phyloP scores from a whole-genome alignment of 306 rosid genomes.

The Dalbergia cultrata region DNA sequence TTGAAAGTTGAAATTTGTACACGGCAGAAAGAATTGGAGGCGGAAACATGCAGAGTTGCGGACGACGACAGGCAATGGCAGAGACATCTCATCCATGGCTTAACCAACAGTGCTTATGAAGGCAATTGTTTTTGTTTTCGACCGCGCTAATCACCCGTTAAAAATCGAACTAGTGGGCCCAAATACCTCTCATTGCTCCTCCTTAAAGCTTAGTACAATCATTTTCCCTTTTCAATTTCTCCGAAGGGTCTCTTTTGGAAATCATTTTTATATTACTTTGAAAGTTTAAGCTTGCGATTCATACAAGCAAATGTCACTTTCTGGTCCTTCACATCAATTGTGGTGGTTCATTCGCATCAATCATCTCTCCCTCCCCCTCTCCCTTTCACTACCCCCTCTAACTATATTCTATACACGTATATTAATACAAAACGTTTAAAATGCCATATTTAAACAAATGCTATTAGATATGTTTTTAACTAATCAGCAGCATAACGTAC shows the following conservation, averaged over 20 bases:
- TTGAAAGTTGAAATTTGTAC: too few relatives aligned
- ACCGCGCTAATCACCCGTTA: constrained; percentile 43
- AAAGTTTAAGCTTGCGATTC: constrained; percentile 76
- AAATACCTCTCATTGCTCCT: constrained; percentile 71
- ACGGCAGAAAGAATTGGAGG: background rate
- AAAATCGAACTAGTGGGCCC: constrained; percentile 63
- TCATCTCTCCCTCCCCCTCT: constrained; percentile 45
- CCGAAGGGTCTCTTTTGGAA: constrained; percentile 47
- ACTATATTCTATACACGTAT: constrained; percentile 20
- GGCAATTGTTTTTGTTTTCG: constrained; percentile 19
- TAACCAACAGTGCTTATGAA: constrained; percentile 63
- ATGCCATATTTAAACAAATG: background rate
- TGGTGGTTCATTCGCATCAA: constrained; percentile 79
- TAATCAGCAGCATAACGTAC: background rate
- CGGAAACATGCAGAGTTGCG: constrained; percentile 9
- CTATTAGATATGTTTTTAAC: constrained; percentile 27
- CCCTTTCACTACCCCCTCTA: constrained; percentile 31
- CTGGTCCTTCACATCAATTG: constrained; percentile 62
- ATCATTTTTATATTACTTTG: constrained; percentile 55
- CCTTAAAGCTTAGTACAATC: constrained; percentile 79
- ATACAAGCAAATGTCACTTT: constrained; percentile 83
- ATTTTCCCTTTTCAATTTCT: constrained; percentile 53
- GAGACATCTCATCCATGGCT: constrained; percentile 79
- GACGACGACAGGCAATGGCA: constrained; percentile 44
- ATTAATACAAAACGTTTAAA: constrained; percentile 8